Evolutionary conservation across 2,329 filamentous ascomycete species (phyloP), one percentile per base, ranked within the genome.

Genomic region (Clonostachys sp.): DNA sequence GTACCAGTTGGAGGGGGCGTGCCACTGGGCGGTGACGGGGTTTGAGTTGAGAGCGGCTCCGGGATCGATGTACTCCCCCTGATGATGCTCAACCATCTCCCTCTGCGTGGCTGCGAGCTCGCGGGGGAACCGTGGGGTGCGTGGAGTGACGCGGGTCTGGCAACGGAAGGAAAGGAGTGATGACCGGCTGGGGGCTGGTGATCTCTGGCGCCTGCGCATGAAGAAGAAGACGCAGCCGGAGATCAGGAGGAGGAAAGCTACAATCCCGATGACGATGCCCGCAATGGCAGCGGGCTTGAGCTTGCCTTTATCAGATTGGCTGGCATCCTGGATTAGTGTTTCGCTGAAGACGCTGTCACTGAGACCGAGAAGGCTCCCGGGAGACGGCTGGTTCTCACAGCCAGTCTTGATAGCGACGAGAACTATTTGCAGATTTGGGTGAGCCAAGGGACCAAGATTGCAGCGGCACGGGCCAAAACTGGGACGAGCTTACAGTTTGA

Each of bases 151-250:
- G 10, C 51, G 69, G 1, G 74, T 70, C 48, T 75, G 72, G 61
- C 77, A 79, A 34, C 70, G 69, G 60, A 79, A 80, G 2, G 73
- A 77, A 30, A 79, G 65, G 5, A 72, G 68, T 0, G 76, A 78
- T 30, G n/a, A 18, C 48, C 52, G 64, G 50, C 71, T 74, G 24
- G 8, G 24, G 3, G 24, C 9, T 10, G 24, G 24, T 30, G 24
- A 30, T 30, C 24, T 30, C 41, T 49, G 64, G 20, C 70, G 70
- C 55, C 69, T 77, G 47, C 74, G 74, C 51, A 63, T 53, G 44
- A 72, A 70, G 45, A 81, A 61, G 50, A 72, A 75, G 40, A 62
- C 52, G 50, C 72, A 62, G 5, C 66, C 73, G 0, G 64, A 59
- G 8, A 63, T 42, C 18, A 70, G 54, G 12, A 72, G 57, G 6